Conservation (phyloP, 2,329 filamentous ascomycete species). For the Colletotrichum musicola region DNA sequence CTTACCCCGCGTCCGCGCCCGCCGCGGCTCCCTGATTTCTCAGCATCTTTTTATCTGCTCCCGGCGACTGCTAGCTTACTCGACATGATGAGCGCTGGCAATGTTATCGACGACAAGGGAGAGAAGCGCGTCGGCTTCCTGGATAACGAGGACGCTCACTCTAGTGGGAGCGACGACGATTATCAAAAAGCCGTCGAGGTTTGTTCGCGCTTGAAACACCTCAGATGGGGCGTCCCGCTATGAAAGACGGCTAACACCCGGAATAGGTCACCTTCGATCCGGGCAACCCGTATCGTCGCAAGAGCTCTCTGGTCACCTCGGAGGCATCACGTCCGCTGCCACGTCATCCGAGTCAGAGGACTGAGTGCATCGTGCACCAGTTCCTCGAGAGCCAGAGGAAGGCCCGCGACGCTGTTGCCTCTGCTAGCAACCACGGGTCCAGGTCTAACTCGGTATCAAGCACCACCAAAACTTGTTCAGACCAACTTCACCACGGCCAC, state of each 20-base stretch:
- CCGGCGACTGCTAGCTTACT: not conserved
- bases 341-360: conserved; percentile 53
- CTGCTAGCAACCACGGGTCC: conserved; percentile 44
- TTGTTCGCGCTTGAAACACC: conserved; percentile 36
- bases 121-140: conserved; percentile 45
- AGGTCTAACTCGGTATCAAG: conserved; percentile 30
- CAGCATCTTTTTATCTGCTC: not conserved
- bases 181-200: conserved; percentile 64
- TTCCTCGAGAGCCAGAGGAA: conserved; percentile 70
- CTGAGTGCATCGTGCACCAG: conserved; percentile 75
- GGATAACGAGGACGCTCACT: conserved; percentile 53
- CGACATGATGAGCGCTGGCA: conserved; percentile 12
- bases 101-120: conserved; percentile 31
- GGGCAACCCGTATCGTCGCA: conserved; percentile 71
- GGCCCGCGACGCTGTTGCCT: conserved; percentile 43
- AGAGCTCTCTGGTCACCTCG: conserved; percentile 72
- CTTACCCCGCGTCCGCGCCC: conserved; percentile 32
- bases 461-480: conserved; percentile 29
- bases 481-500: conserved; percentile 46
- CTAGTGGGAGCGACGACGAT: conserved; percentile 65
- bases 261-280: conserved; percentile 72
- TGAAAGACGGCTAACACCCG: conserved; percentile 4
- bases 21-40: conserved; percentile 14
- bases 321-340: conserved; percentile 57
- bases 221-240: not conserved